Base-by-base conservation (phyloP, 2,329 filamentous ascomycete genomes). In the Paramyrothecium roridum region DNA sequence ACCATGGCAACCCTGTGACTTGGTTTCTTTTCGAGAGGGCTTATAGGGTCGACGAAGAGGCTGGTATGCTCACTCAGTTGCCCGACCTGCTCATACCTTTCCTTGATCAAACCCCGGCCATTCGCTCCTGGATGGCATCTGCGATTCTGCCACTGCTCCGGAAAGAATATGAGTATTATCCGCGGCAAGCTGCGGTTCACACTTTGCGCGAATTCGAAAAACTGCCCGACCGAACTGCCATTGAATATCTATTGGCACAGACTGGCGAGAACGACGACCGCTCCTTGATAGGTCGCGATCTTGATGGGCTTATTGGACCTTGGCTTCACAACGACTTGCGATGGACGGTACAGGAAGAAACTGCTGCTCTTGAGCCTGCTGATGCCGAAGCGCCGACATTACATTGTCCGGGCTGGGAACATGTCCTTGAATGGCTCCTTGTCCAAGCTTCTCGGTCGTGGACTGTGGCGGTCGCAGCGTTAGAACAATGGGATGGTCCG, bases 401-500 rank as follows among this genome's bases (percentile, higher is more conserved):
- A 69, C 76, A 54, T 19, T 80, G 82, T 70, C 68, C 80, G 46
- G 87, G 85, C 8, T 93, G 89, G 88, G 85, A 90, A 58, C 78
- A 82, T 59, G 76, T 88, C 3, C 83, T 89, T 52, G 76, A 81
- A 54, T 93, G 89, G 88, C 76, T 93, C 43, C 76, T 81, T 16
- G 66, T 73, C 3, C 82, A 85, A 57, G 85, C 88, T 1, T 75
- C 76, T 3, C 76, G 75, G 20, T 81, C 84, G 17, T 88, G 90
- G 79, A 74, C 70, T 23, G 74, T 85, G n/a, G 81, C 84, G n/a
- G 76, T 86, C 33, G 77, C 79, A 50, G 85, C 82, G 8, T 75
- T 92, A 34, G 81, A 86, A 57, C 82, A 89, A 59, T 93, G 89
- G 89, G 84, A 87, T 62, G 90, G 89, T 0, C 88, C 89, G 1